Evolutionary conservation across 805 yeast genomes (phyloP).

Genomic region (Priceomyces melissophilus): DNA sequence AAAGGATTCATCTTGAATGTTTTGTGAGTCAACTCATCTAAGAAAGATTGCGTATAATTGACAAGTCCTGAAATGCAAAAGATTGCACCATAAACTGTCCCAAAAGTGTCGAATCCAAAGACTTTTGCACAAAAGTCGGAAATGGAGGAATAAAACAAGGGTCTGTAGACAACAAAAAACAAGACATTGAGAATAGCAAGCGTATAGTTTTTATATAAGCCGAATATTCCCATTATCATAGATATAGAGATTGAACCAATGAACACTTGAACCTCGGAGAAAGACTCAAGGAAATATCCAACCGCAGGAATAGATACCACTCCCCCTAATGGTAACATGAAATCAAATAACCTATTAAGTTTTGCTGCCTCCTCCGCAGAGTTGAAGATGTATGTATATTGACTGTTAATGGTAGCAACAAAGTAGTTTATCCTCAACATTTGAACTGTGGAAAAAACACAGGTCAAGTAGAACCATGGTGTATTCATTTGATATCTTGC

Average conservation of each 20-base stretch:
- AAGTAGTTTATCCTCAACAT: constrained; percentile 57
- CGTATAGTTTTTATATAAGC: constrained; percentile 39
- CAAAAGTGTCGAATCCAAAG: constrained; percentile 60
- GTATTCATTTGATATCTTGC: constrained; percentile 48
- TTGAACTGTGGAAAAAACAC: constrained; percentile 50
- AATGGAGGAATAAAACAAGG: constrained; percentile 55
- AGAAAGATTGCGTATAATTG: constrained; percentile 45
- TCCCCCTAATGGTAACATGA: constrained; percentile 57
- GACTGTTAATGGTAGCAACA: constrained; percentile 57
- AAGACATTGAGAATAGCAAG: constrained; percentile 45
- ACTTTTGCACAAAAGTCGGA: constrained; percentile 61
- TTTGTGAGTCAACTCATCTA: constrained; percentile 50
- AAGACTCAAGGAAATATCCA: constrained; percentile 48
- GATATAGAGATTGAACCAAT: constrained; percentile 38
- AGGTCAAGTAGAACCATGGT: constrained; percentile 50
- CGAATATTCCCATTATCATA: constrained; percentile 45
- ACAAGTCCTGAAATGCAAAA: constrained; percentile 51
- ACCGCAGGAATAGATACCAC: constrained; percentile 52
- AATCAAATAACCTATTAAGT: constrained; percentile 47
- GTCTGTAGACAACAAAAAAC: constrained; percentile 52
- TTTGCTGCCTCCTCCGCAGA: constrained; percentile 35
- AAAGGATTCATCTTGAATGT: constrained; percentile 53
- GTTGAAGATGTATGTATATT: constrained; percentile 44
- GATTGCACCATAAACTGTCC: constrained; percentile 56
- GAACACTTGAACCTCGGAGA: constrained; percentile 45